Base-by-base conservation (phyloP, 169 alveolate genomes). In the Toxoplasma gondii region DNA sequence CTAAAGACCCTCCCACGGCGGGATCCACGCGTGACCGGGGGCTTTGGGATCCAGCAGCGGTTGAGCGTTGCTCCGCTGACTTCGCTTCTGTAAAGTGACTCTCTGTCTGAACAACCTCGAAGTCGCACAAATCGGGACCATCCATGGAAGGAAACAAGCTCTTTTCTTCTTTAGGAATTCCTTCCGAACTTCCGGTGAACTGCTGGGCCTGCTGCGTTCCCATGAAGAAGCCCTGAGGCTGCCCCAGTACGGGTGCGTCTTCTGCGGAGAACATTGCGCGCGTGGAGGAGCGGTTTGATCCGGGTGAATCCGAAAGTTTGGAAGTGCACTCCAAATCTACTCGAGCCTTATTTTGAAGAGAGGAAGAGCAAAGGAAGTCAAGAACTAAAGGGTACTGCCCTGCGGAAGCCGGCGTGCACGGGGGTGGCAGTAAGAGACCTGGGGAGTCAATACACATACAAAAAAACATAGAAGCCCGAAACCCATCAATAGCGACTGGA, bases 1-100 rank as follows among this genome's bases (percentile, higher is more conserved):
- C 22, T 1, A 45, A 17, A 12, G 86, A 78, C 5, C 43, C 45
- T 7, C 74, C 74, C 5, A 45, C 44, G 29, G 86, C 44, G 39
- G 86, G 86, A n/a, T 78, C 86, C 39, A 12, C 86, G n/a, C 12
- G 86, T 19, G 86, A 24, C 39, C 86, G 86, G 22, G 86, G 86
- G 45, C 44, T 78, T 38, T 78, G 86, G 9, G 86, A 19, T 12
- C 44, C 44, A n/a, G 43, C 86, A 9, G 86, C 4, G 29, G 44
- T 78, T 4, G 10, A 19, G 49, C 43, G 86, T 16, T 38, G 29
- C n/a, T 27, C 29, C n/a, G 1, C 74, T 64, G 74, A 64, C n/a
- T 64, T 64, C 22, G 74, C n/a, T 64, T 64, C 74, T 27, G 74
- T 64, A 19, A 64, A 64, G 1, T 64, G 74, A 1, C n/a, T 64